Evolutionary conservation across 768 basidiomycete genomes (phyloP).

Genomic region (Termitomyces sp.): DNA sequence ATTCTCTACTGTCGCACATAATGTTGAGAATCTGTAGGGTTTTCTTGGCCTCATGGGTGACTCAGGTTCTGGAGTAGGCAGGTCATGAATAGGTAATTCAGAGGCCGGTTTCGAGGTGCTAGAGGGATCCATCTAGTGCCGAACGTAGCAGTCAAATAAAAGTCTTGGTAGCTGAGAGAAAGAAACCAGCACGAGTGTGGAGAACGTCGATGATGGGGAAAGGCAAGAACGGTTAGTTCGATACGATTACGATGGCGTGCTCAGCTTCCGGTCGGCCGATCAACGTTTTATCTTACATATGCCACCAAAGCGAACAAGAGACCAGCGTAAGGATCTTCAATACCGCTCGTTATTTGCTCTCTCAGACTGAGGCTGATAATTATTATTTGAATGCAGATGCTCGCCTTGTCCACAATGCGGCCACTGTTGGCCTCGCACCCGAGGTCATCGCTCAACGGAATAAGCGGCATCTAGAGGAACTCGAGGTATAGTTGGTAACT

Average conservation of each 20-base stretch:
- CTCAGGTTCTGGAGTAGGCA: constrained; percentile 81
- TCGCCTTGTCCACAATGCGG: constrained; percentile 41
- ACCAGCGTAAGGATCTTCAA: constrained; percentile 34
- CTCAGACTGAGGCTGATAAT: background rate
- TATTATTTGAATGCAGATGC: constrained; percentile 27
- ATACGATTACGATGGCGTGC: constrained; percentile 20
- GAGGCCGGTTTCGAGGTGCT: constrained; percentile 29
- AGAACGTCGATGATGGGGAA: constrained; percentile 1
- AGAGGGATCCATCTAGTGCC: constrained; percentile 27
- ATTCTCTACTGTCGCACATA: constrained; percentile 89
- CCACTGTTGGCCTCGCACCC: constrained; percentile 40
- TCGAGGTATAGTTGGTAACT: constrained; percentile 49
- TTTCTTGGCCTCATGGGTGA: constrained; percentile 62
- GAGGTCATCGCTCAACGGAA: constrained; percentile 74
- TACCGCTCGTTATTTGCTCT: background rate
- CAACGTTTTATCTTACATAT: constrained; percentile 19
- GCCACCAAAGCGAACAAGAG: constrained; percentile 44
- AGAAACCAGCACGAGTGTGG: background rate
- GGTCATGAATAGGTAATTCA: constrained; percentile 37
- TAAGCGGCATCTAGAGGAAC: constrained; percentile 75
- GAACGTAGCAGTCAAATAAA: constrained; percentile 1
- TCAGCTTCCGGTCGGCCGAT: constrained; percentile 14
- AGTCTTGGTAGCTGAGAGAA: background rate
- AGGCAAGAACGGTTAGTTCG: background rate
- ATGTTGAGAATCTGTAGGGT: constrained; percentile 85